Percentiles rank a stretch among this genome's conserved stretches.
Conservation (phyloP, 2,329 filamentous ascomycete species). For the Mycogone perniciosa region DNA sequence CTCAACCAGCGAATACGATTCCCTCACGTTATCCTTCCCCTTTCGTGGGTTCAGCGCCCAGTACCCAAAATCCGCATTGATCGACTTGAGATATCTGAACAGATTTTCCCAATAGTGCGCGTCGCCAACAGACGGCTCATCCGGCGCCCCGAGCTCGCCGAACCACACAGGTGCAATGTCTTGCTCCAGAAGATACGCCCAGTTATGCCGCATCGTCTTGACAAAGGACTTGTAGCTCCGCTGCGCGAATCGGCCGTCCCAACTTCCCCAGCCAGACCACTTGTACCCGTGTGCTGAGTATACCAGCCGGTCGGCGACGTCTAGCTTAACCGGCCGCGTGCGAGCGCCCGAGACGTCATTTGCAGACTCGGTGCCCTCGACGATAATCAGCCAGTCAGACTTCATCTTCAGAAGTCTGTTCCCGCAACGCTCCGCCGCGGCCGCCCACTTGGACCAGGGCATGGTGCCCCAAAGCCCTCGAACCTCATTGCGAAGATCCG, state of each 20-base stretch:
- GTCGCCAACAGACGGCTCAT: slow-evolving; percentile 47
- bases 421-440: slow-evolving; percentile 58
- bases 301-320: slow-evolving; percentile 50
- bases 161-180: slow-evolving; percentile 56
- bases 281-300: slow-evolving; percentile 64
- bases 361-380: slow-evolving; percentile 61
- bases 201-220: slow-evolving; percentile 56
- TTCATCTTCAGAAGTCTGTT: slow-evolving; percentile 55
- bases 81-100: slow-evolving; percentile 48
- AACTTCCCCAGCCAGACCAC: slow-evolving; percentile 64
- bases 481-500: slow-evolving; percentile 63
- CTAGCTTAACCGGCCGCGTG: slow-evolving; percentile 50
- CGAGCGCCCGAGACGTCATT: slow-evolving; percentile 56
- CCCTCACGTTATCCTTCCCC: slow-evolving; percentile 47
- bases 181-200: slow-evolving; percentile 53
- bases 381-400: slow-evolving; percentile 58
- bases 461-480: slow-evolving; percentile 64
- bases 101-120: slow-evolving; percentile 61
- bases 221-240: slow-evolving; percentile 58
- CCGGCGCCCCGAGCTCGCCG: slow-evolving; percentile 58
- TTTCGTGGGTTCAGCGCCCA: slow-evolving; percentile 66
- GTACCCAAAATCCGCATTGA: slow-evolving; percentile 62
- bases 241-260: slow-evolving; percentile 53
- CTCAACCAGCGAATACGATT: slow-evolving; percentile 55
- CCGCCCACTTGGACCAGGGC: slow-evolving; percentile 60